Percentiles rank a stretch among this genome's conserved stretches.
These are phyloP conservation scores for Coemansia javaensis DNA, from an alignment of 192 early-diverging fungal species.

Conservation along the genomic window DNA sequence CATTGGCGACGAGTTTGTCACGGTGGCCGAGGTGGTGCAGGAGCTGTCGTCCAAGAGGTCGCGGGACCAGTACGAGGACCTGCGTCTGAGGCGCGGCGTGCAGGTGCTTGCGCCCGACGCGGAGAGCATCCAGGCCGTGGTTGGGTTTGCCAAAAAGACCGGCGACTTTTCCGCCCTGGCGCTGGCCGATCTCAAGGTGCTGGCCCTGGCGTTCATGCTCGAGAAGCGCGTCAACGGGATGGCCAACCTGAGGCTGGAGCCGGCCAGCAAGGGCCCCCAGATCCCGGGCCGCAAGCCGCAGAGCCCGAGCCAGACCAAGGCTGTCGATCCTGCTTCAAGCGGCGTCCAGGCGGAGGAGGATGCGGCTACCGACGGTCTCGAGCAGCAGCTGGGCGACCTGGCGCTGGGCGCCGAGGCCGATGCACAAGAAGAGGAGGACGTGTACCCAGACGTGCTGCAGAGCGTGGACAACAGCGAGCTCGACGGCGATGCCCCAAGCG, in stretches of 20 bases:
- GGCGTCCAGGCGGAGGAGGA: too few relatives aligned
- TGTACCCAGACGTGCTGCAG: conserved; percentile 4
- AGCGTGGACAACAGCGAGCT: conserved; percentile 9
- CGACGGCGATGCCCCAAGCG: conserved; percentile 5
- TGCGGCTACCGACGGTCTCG: conserved; percentile 1
- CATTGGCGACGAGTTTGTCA: conserved; percentile 71
- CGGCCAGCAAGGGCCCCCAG: conserved; percentile 21
- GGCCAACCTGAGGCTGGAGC: conserved; percentile 67
- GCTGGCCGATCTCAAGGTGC: conserved; percentile 78
- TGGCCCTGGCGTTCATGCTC: conserved; percentile 85
- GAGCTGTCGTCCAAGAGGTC: conserved; percentile 79
- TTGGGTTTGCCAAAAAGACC: conserved; percentile 82
- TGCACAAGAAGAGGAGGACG: conserved; percentile 3
- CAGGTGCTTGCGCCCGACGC: conserved; percentile 23
- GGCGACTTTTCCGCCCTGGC: conserved; percentile 84
- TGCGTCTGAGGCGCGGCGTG: conserved; percentile 20
- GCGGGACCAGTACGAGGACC: conserved; percentile 46
- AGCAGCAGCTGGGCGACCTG: conserved; percentile 6
- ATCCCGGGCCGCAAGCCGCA: conserved; percentile 28
- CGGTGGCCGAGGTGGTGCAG: conserved; percentile 79
- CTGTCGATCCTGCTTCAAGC: too few relatives aligned
- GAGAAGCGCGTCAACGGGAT: conserved; percentile 75
- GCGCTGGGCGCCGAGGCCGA: conserved; percentile 2
- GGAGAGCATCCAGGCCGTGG: conserved; percentile 55
- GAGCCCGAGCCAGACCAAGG: background rate